Evolutionary conservation across 2,329 filamentous ascomycete species (phyloP), one percentile per base, ranked within the genome.

Genomic region (Hypoxylon sp.): DNA sequence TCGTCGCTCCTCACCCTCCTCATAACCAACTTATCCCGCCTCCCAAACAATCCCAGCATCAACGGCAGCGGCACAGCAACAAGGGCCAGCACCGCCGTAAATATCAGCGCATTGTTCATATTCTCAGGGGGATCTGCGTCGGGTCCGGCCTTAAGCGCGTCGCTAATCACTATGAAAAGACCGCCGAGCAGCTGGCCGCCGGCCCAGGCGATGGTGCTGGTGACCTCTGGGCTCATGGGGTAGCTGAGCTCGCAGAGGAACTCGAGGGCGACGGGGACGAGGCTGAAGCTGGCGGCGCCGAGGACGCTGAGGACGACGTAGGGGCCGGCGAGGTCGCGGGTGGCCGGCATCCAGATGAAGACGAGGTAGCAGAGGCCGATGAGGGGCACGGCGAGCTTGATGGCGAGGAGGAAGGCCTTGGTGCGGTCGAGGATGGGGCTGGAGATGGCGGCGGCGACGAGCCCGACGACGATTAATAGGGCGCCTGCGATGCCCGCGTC

Each of bases 401-500:
- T 90, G 24, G 90, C 88, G 3, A 87, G 78, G 0, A 97, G 83
- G 76, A 94, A 97, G 26, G 87, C 84, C 80, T 98, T 97, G 62
- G 90, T 94, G 57, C 91, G 88, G 82, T 98, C 96, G 70, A 97
- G 88, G 72, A 98, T 85, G 0, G 95, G 95, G 0, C 91, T 93
- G 0, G 89, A 86, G 68, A 97, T 84, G 13, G 94, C 96, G 0
- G 94, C 87, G 3, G 87, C 81, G 48, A 97, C 85, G 1, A 99
- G 88, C 8, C 96, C 96, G 58, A 96, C 92, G 51, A 97, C 85
- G 77, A 98, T 98, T 35, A 98, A 87, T 8, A 98, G 81, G 0
- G 92, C 96, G 70, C 96, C 96, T 10, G 91, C 94, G 75, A 98
- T 94, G 35, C 96, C 96, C 22, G 95, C 93, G 62, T 97, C 87